A percentile compares a stretch with the other conserved stretches of the same genome.
Conservation (phyloP, 768 basidiomycete genomes). For the Boletellus sp. region DNA sequence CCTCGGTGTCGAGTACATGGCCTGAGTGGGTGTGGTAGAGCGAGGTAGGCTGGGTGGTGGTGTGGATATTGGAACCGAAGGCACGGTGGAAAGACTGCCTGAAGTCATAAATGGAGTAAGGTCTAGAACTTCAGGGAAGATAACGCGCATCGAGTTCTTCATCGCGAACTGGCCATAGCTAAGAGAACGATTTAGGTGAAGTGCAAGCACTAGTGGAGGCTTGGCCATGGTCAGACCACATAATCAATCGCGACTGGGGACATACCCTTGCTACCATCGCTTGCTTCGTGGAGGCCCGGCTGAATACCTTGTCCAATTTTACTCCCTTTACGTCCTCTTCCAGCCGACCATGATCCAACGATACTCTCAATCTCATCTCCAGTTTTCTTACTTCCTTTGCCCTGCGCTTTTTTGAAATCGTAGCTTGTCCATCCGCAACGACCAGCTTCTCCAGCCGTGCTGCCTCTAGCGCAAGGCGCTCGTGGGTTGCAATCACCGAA, state of each 20-base stretch:
- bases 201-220: conserved; percentile 81
- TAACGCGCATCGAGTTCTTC: conserved; percentile 80
- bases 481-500: conserved; percentile 75
- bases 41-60: conserved; percentile 48
- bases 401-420: conserved; percentile 71
- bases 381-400: conserved; percentile 68
- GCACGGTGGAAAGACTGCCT: conserved; percentile 66
- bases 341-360: conserved; percentile 69
- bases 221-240: conserved; percentile 32
- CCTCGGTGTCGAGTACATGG: conserved; percentile 47
- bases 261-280: conserved; percentile 86
- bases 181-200: conserved; percentile 91
- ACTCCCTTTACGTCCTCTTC: conserved; percentile 84
- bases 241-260: not conserved
- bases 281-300: conserved; percentile 78
- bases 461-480: conserved; percentile 58
- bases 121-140: conserved; percentile 87
- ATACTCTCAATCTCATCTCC: conserved; percentile 54
- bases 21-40: conserved; percentile 55
- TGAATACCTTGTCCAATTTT: conserved; percentile 71
- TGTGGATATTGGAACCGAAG: conserved; percentile 67
- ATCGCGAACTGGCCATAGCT: conserved; percentile 71
- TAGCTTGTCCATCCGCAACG: conserved; percentile 40
- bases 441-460: conserved; percentile 45
- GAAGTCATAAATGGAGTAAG: conserved; percentile 85